Evolutionary conservation across 2,329 filamentous ascomycete species (phyloP), one percentile per base, ranked within the genome.

Genomic region (Xylariaceae sp.): DNA sequence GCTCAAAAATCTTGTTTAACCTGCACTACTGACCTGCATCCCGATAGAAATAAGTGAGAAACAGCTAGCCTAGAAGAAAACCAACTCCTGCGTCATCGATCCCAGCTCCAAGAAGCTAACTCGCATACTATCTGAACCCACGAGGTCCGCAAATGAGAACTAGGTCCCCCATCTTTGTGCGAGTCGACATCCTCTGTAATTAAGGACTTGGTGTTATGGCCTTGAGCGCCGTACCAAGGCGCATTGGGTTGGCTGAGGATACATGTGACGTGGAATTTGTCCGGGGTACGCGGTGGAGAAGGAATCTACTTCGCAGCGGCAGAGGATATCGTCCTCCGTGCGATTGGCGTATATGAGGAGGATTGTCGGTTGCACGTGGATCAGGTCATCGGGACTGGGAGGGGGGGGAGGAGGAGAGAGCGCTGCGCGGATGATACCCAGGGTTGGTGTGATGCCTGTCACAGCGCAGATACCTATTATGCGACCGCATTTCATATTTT

Each of bases 391-490:
- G n/a, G n/a, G n/a, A n/a, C n/a, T n/a, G n/a, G n/a, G n/a, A n/a
- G n/a, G n/a, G n/a, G n/a, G n/a, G n/a, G n/a, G n/a, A n/a, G n/a
- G n/a, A n/a, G n/a, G n/a, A n/a, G n/a, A n/a, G n/a, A n/a, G n/a
- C n/a, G n/a, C n/a, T n/a, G n/a, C n/a, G n/a, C n/a, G 69, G 0
- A 96, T 74, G 2, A 85, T 67, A 59, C 88, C 87, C 62, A 84
- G 93, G 52, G 95, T 87, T 0, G 91, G 91, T n/a, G 91, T 95
- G 59, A 96, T 86, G 1, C 91, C 91, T n/a, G 81, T 88, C 5
- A 91, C 91, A 12, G 79, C 91, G 56, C 88, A 93, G 23, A 95
- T 82, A 89, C 95, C 95, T 61, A 86, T 73, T 64, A 95, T n/a
- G n/a, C n/a, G n/a, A 88, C 11, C 76, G 77, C 42, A 75, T 77